Conservation (phyloP, 2,329 filamentous ascomycete species). For the Verticillium longisporum region DNA sequence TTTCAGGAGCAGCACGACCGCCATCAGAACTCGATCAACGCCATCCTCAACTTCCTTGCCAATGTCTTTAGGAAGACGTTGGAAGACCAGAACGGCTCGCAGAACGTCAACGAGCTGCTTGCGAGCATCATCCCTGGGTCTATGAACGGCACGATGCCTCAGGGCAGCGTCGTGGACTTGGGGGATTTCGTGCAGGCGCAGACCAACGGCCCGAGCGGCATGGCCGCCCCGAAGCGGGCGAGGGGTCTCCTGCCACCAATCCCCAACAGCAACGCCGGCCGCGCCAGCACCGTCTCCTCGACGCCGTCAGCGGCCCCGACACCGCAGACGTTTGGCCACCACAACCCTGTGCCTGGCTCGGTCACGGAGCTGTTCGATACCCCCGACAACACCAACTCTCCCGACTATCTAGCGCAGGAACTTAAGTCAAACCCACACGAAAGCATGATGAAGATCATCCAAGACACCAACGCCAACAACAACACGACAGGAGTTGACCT, state of each 20-base stretch:
- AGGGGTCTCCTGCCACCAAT: slow-evolving; percentile 50
- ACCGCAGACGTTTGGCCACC: slow-evolving; percentile 15
- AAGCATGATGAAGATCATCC: slow-evolving; percentile 59
- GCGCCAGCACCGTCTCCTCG: slow-evolving; percentile 19
- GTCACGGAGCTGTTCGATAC: slow-evolving; percentile 56
- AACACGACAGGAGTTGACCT: slow-evolving; percentile 43
- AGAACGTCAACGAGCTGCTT: slow-evolving; percentile 81
- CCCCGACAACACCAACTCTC: slow-evolving; percentile 34
- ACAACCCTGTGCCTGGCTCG: slow-evolving; percentile 36
- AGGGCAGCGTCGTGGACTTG: slow-evolving; percentile 54
- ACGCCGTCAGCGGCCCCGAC: slow-evolving; percentile 19
- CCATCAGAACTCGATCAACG: slow-evolving; percentile 98
- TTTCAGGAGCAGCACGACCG: slow-evolving; percentile 90
- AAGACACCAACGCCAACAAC: slow-evolving; percentile 52
- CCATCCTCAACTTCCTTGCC: slow-evolving; percentile 93
- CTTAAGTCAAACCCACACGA: slow-evolving; percentile 52
- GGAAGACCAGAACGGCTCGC: slow-evolving; percentile 69
- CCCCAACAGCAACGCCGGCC: slow-evolving; percentile 25
- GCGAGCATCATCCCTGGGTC: slow-evolving; percentile 62
- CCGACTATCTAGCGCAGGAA: slow-evolving; percentile 47
- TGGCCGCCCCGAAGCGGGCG: slow-evolving; percentile 41
- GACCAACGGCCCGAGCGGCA: slow-evolving; percentile 26
- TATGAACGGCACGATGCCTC: slow-evolving; percentile 35
- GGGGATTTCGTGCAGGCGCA: slow-evolving; percentile 50
- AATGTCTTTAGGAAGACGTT: slow-evolving; percentile 94